Percentiles rank a stretch among this genome's conserved stretches.
phyloP scores from a whole-genome alignment of 2,329 filamentous ascomycete genomes.

The Aspergillus proliferans region DNA sequence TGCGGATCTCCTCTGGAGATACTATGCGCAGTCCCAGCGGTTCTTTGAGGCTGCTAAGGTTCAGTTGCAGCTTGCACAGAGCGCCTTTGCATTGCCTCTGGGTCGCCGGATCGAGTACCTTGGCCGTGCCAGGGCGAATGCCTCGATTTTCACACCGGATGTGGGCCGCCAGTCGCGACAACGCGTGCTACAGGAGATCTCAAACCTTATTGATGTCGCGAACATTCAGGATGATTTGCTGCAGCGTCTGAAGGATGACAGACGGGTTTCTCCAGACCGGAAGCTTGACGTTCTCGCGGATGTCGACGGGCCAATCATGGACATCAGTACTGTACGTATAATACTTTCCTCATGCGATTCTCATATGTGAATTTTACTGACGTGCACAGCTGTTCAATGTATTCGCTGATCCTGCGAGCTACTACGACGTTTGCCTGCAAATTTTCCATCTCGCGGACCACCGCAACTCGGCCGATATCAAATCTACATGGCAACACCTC shows the following conservation, averaged over 20 bases:
- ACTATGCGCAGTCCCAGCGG: conserved; percentile 75
- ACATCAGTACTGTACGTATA: conserved; percentile 64
- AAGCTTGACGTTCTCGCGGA: conserved; percentile 58
- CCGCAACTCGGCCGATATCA: conserved; percentile 78
- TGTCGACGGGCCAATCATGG: conserved; percentile 71
- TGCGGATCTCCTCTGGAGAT: conserved; percentile 87
- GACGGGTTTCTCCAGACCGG: conserved; percentile 59
- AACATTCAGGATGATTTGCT: conserved; percentile 92
- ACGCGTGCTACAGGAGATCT: conserved; percentile 74
- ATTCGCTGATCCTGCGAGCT: conserved; percentile 83
- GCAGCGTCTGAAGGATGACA: conserved; percentile 67
- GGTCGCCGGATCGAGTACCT: conserved; percentile 84
- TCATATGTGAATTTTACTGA: conserved; percentile 17
- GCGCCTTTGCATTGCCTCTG: conserved; percentile 71
- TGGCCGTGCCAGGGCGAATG: conserved; percentile 85
- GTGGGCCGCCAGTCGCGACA: conserved; percentile 76
- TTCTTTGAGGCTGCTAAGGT: conserved; percentile 86
- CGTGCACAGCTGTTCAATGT: conserved; percentile 71
- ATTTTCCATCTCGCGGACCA: conserved; percentile 92
- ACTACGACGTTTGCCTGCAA: conserved; percentile 86
- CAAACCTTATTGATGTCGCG: conserved; percentile 81
- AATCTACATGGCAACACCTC: conserved; percentile 75
- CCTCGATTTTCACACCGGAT: conserved; percentile 72
- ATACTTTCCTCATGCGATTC: no score
- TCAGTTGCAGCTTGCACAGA: conserved; percentile 75